Evolutionary conservation across 139 green algal species (phyloP).

Genomic region (Desmodesmus armatus): DNA sequence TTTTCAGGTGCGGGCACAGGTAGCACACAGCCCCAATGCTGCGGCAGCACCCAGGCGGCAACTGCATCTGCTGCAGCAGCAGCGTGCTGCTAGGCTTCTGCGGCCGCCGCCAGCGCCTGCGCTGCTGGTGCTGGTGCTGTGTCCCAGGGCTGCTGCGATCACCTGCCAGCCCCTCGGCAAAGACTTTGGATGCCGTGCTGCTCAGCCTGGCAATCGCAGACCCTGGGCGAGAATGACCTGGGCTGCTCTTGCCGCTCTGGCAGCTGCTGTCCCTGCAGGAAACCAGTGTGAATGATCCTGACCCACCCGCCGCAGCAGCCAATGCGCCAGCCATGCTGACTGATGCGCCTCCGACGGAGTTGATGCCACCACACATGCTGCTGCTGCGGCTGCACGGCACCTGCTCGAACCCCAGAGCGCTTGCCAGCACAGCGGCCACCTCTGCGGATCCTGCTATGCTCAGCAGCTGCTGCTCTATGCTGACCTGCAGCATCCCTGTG

Average conservation of each 20-base stretch:
- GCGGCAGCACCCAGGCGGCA: constrained; percentile 19
- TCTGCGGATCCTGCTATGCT: constrained; percentile 23
- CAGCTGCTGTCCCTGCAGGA: constrained; percentile 9
- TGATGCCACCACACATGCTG: neutral
- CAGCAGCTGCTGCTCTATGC: constrained; percentile 30
- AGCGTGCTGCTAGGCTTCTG: neutral
- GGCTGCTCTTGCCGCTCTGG: neutral
- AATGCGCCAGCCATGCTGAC: neutral
- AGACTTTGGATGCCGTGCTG: too few species aligned
- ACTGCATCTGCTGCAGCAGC: constrained; percentile 11
- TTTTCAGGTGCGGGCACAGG: neutral
- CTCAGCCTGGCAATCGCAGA: neutral
- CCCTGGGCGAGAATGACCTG: neutral
- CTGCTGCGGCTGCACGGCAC: neutral
- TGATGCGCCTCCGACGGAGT: neutral
- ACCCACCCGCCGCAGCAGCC: neutral
- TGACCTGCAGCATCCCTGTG: neutral
- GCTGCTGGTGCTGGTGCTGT: constrained; percentile 10
- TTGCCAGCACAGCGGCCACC: constrained; percentile 1
- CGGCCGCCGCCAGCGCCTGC: neutral
- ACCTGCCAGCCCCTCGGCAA: too few species aligned
- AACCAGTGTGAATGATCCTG: too few species aligned
- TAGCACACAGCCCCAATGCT: constrained; percentile 30
- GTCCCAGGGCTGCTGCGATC: neutral
- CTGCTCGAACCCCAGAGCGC: constrained; percentile 16